phyloP scores from a whole-genome alignment of 2,329 filamentous ascomycete species.

The Celoporthe dispersa region DNA sequence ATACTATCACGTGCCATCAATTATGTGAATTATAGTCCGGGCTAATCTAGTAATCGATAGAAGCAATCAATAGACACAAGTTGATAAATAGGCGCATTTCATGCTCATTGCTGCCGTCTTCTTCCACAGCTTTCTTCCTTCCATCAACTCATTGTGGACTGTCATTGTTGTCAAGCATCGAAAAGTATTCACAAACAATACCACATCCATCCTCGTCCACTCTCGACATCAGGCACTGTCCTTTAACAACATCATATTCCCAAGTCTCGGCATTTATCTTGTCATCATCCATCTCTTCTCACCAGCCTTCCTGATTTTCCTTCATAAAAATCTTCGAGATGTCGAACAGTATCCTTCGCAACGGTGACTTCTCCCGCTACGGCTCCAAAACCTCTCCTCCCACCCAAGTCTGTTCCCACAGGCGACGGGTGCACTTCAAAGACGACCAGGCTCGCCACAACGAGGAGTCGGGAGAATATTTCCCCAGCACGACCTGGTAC shows the following conservation, averaged over 20 bases:
- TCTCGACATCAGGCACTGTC: not conserved
- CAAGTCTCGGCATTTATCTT: too few species aligned
- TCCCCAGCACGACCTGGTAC: not conserved
- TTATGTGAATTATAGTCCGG: not conserved
- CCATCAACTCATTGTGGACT: not conserved
- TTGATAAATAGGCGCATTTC: not conserved
- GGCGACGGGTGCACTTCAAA: not conserved
- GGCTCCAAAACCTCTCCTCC: not conserved
- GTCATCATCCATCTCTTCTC: too few species aligned
- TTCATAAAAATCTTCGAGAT: not conserved
- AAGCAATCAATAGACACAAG: not conserved
- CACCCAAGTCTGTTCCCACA: not conserved
- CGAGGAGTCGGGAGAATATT: too few species aligned
- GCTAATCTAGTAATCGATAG: not conserved
- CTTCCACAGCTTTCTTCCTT: not conserved
- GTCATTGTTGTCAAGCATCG: too few species aligned
- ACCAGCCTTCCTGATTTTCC: too few species aligned
- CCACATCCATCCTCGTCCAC: not conserved
- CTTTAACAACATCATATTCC: not conserved
- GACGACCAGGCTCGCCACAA: not conserved
- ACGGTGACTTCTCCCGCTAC: not conserved
- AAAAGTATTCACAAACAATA: too few species aligned
- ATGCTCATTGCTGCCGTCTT: not conserved
- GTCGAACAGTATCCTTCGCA: not conserved
- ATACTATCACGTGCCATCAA: not conserved